Evolutionary conservation across 2,329 filamentous ascomycete species (phyloP), one percentile per base, ranked within the genome.

Genomic region (Fusarium brachygibbosum): DNA sequence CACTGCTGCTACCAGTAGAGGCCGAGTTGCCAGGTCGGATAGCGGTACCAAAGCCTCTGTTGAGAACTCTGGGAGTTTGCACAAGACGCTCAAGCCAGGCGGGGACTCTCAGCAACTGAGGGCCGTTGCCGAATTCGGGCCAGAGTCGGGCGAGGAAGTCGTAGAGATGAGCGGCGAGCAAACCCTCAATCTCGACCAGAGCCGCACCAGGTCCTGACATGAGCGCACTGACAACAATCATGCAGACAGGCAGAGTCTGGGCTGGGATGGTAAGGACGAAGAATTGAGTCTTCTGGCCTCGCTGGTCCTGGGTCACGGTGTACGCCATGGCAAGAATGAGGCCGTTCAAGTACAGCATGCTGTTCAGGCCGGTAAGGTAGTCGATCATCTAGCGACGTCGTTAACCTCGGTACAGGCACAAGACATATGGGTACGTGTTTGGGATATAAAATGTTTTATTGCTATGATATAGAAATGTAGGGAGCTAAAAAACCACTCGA

Each of bases 61-160:
- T 54, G 0, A 66, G 10, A 6, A 70, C 55, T 7, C 71, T 72
- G 8, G 73, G 70, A 6, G 80, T 85, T 61, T 84, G 82, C 61
- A 95, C 91, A 71, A 92, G 86, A 56, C 86, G 85, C 62, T 88
- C 89, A 60, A 98, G 80, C 70, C 94, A 89, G 8, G 79, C 78
- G 4, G 96, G 96, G 0, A 94, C 96, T 16, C 85, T 83, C 35
- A 98, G 84, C 49, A 91, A 85, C 76, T 94, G 97, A 52, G 83
- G 85, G 1, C 96, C 96, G 58, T 93, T 92, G 32, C 94, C 95
- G 76, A 96, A 96, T 57, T 92, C 89, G 7, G 96, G 96, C 85
- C 94, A 98, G 41, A 98, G 86, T 49, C 93, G 88, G 3, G 92
- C 93, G 50, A 98, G 79, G 76, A 98, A 99, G 77, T 98, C 93